These are phyloP conservation scores for Arctium lappa DNA, from an alignment of 129 eudicot genomes.

Conservation along the genomic window DNA sequence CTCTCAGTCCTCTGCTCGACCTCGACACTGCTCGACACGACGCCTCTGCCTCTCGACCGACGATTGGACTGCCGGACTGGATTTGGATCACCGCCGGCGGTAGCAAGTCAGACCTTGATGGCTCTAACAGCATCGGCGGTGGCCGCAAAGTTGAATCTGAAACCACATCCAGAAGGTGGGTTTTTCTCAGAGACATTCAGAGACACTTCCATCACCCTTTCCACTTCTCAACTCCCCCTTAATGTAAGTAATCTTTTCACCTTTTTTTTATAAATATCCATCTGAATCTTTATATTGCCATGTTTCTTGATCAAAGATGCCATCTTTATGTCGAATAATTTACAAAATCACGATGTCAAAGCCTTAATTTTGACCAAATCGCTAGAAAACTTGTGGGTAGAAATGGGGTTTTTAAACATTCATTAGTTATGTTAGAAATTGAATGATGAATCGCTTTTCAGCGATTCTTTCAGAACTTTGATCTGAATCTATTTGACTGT, in stretches of 20 bases:
- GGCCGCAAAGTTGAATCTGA: constrained; percentile 53
- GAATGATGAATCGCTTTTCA: neutral
- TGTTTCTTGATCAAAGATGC: neutral
- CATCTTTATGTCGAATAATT: neutral
- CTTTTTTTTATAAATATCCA: neutral
- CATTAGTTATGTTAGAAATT: neutral
- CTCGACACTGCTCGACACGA: too few relatives aligned
- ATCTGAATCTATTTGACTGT: neutral
- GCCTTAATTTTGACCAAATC: neutral
- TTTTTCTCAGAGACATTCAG: constrained; percentile 69
- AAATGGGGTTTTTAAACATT: neutral
- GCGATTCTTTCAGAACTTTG: neutral
- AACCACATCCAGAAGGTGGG: constrained; percentile 90
- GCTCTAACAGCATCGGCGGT: constrained; percentile 43
- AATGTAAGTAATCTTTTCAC: constrained; percentile 38
- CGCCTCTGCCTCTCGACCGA: too few relatives aligned
- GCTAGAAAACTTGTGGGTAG: neutral
- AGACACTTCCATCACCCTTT: constrained; percentile 64
- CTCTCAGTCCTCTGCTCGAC: too few relatives aligned
- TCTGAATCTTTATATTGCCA: neutral
- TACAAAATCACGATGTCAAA: neutral
- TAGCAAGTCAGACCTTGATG: too few relatives aligned
- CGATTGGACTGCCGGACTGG: too few relatives aligned
- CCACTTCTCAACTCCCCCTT: constrained; percentile 75
- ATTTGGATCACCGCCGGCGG: too few relatives aligned